Percentiles rank a stretch among this genome's conserved stretches.
These are phyloP conservation scores for Globisporangium megalacanthum DNA, from an alignment of 352 stramenopile genomes.

Conservation along the genomic window DNA sequence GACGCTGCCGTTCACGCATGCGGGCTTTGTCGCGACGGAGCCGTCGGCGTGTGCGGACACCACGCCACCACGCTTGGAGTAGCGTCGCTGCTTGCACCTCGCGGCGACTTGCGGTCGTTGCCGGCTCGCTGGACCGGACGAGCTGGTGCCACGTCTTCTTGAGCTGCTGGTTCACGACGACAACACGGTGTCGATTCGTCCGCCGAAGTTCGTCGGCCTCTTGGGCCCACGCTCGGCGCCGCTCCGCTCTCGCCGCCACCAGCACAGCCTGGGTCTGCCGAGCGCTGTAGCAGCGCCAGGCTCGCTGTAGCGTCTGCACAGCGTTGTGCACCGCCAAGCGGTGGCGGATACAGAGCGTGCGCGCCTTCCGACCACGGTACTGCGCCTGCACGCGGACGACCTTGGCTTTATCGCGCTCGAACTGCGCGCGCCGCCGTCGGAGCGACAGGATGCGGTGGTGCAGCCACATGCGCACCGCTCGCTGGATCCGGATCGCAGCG, in stretches of 20 bases:
- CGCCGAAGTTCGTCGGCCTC: conserved; percentile 20
- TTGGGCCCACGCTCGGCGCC: conserved; percentile 16
- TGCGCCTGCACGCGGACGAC: conserved; percentile 51
- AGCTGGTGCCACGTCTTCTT: conserved; percentile 21
- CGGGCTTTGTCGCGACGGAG: conserved; percentile 36
- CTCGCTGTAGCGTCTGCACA: conserved; percentile 35
- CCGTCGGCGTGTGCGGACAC: conserved; percentile 26
- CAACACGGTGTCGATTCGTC: background rate
- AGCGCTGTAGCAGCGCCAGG: conserved; percentile 41
- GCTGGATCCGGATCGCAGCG: conserved; percentile 43
- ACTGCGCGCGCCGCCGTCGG: conserved; percentile 37
- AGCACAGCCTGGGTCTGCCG: conserved; percentile 10
- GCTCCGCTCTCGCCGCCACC: conserved; percentile 4
- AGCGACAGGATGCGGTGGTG: conserved; percentile 26
- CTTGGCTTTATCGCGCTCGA: conserved; percentile 56
- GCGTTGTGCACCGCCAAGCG: conserved; percentile 17
- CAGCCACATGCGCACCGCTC: conserved; percentile 33
- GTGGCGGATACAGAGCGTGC: conserved; percentile 22
- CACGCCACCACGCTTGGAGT: conserved; percentile 52
- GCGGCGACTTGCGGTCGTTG: conserved; percentile 1
- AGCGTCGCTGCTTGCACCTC: conserved; percentile 31
- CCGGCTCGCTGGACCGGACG: conserved; percentile 6
- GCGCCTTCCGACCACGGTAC: conserved; percentile 36
- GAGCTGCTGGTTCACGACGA: conserved; percentile 6
- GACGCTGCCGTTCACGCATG: conserved; percentile 19